phyloP scores from a whole-genome alignment of 257 asterid genomes.

The Fraxinus pennsylvanica region DNA sequence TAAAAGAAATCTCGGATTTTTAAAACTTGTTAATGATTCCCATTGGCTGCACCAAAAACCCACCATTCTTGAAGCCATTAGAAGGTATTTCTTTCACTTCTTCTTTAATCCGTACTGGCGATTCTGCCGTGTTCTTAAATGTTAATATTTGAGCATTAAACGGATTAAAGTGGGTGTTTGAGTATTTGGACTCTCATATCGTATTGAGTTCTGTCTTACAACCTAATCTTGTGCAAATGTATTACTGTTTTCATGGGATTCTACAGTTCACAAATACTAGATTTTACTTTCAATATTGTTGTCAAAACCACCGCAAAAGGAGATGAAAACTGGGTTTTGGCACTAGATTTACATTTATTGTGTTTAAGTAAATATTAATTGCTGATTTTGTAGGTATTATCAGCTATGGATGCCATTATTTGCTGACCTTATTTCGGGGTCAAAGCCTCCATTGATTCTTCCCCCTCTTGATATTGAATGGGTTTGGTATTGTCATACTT shows the following conservation, averaged over 20 bases:
- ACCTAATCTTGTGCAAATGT: not conserved
- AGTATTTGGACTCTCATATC: not conserved
- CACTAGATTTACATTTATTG: not conserved
- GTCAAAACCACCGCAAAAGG: not conserved
- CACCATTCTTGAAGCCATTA: slow-evolving; percentile 63
- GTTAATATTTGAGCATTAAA: not conserved
- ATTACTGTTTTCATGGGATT: not conserved
- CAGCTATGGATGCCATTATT: slow-evolving; percentile 94
- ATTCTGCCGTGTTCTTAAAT: not conserved
- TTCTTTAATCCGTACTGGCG: not conserved
- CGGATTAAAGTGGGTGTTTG: not conserved
- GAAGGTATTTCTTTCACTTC: slow-evolving; percentile 46
- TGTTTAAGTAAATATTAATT: not conserved
- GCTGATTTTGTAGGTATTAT: slow-evolving; percentile 57
- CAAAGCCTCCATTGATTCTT: slow-evolving; percentile 75
- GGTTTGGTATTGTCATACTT: slow-evolving; percentile 94
- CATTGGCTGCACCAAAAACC: slow-evolving; percentile 59
- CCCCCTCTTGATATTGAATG: slow-evolving; percentile 96
- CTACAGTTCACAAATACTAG: not conserved
- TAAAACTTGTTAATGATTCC: slow-evolving; percentile 64
- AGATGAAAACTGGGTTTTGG: not conserved
- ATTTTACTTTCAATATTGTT: not conserved
- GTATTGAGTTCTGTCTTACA: not conserved
- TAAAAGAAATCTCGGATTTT: slow-evolving; percentile 58
- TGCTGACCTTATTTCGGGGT: slow-evolving; percentile 53